These are phyloP conservation scores for Tylopilus subfusipes DNA, from an alignment of 768 basidiomycete species.

Conservation along the genomic window DNA sequence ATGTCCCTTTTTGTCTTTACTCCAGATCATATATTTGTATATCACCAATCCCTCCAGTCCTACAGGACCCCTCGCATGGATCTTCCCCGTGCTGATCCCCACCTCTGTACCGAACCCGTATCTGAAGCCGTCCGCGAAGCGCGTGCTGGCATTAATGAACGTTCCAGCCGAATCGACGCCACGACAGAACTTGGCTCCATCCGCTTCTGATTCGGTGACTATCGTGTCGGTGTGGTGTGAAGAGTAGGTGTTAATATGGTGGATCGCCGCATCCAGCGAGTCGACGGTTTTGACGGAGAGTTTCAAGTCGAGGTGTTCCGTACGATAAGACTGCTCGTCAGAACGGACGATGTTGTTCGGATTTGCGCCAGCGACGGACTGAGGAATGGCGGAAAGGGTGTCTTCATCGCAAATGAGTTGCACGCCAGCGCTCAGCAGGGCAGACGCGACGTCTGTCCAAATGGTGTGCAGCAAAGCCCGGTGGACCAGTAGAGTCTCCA, in stretches of 20 bases:
- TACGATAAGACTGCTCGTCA: constrained; percentile 64
- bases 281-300: constrained; percentile 77
- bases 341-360: constrained; percentile 51
- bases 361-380: constrained; percentile 34
- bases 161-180: constrained; percentile 92
- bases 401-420: constrained; percentile 74
- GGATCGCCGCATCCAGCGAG: constrained; percentile 70
- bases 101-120: constrained; percentile 99
- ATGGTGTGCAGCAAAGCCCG: constrained; percentile 61
- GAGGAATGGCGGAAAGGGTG: constrained; percentile 56
- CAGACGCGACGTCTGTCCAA: constrained; percentile 77
- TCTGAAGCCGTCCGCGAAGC: constrained; percentile 95
- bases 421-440: constrained; percentile 67
- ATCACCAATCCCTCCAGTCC: constrained; percentile 91
- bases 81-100: constrained; percentile 93
- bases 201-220: constrained; percentile 71
- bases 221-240: constrained; percentile 96
- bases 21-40: constrained; percentile 93
- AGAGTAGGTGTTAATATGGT: constrained; percentile 88
- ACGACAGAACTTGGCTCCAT: constrained; percentile 71
- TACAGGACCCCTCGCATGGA: constrained; percentile 95
- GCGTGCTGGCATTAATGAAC: constrained; percentile 91
- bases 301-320: constrained; percentile 84
- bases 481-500: constrained; percentile 88
- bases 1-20: constrained; percentile 71